Evolutionary conservation across 2,329 filamentous ascomycete genomes (phyloP), one percentile per base, ranked within the genome.

Genomic region (Phialophora verrucosa): DNA sequence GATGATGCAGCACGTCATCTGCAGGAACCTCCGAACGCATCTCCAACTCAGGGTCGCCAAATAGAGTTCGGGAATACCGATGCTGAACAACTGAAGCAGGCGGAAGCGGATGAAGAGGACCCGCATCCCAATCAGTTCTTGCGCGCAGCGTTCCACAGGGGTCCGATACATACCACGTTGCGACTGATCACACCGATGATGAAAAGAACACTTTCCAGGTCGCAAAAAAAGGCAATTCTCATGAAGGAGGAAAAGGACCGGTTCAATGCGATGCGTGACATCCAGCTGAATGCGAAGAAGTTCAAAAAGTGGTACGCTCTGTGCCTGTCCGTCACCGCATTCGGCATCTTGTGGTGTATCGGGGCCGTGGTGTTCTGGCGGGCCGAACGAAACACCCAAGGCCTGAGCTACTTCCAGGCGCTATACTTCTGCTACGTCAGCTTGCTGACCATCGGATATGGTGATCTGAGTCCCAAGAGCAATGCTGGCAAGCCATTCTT

Each of bases 371-470:
- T 95, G 10, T 97, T 97, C 75, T 89, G 85, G 82, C 73, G 79
- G 35, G 81, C 85, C 0, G 89, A 91, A 70, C 74, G 78, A 8
- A 72, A 83, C 1, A 80, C 82, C 0, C 85, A 87, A 70, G 71
- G 74, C 1, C 79, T 92, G 87, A 83, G 79, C 0, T 97, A 96
- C 74, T 97, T 94, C 72, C 82, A 93, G 64, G 86, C 88, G 0
- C 83, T 97, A 51, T 97, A 97, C 78, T 96, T 97, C 75, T 88
- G 89, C 71, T 97, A 95, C 76, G 88, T 92, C 38, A 90, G 89
- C 2, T 85, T 97, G 27, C 83, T 93, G 1, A 97, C 93, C 0
- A 91, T 97, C 44, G 93, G 93, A 0, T 97, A 96, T 72, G 93
- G 93, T 3, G 92, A 96, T 70, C 77, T 90, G 4, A 87, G 88